These are phyloP conservation scores for Capronia americana DNA, from an alignment of 2,329 filamentous ascomycete species.

Conservation along the genomic window DNA sequence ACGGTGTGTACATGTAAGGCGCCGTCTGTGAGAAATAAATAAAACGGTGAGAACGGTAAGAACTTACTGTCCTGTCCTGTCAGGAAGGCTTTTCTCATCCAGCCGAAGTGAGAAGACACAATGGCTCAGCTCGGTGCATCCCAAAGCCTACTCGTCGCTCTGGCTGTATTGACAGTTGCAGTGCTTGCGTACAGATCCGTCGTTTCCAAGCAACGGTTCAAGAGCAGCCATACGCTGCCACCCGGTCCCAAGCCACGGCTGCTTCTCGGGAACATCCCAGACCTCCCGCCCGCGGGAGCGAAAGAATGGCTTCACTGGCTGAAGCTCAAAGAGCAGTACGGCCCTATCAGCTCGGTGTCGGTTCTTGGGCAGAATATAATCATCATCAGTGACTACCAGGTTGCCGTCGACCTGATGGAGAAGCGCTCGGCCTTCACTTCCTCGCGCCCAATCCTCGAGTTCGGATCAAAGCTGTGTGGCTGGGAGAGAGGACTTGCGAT, in stretches of 20 bases:
- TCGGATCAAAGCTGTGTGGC: constrained; percentile 51
- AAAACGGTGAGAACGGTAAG: background rate
- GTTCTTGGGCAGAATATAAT: constrained; percentile 48
- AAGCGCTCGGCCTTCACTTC: constrained; percentile 45
- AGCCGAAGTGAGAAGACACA: background rate
- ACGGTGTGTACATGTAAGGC: background rate
- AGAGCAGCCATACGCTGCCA: constrained; percentile 46
- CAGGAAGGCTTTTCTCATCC: background rate
- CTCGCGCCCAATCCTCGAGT: constrained; percentile 43
- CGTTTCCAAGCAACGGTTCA: background rate
- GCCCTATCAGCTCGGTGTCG: constrained; percentile 49
- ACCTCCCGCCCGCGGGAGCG: constrained; percentile 52
- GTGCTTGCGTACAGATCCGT: constrained; percentile 5
- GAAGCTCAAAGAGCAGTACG: constrained; percentile 52
- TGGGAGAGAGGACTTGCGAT: constrained; percentile 49
- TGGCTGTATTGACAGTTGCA: background rate
- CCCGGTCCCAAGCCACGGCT: constrained; percentile 59
- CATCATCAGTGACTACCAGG: constrained; percentile 45
- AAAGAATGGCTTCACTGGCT: constrained; percentile 54
- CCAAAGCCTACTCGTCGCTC: constrained; percentile 1
- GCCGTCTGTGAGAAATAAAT: background rate
- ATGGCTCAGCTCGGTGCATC: constrained; percentile 3
- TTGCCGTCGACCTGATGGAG: constrained; percentile 47
- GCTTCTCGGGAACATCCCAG: constrained; percentile 58
- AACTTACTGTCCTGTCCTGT: background rate